Base-by-base conservation (phyloP, 768 basidiomycete genomes). In the Lentinula detonsa region DNA sequence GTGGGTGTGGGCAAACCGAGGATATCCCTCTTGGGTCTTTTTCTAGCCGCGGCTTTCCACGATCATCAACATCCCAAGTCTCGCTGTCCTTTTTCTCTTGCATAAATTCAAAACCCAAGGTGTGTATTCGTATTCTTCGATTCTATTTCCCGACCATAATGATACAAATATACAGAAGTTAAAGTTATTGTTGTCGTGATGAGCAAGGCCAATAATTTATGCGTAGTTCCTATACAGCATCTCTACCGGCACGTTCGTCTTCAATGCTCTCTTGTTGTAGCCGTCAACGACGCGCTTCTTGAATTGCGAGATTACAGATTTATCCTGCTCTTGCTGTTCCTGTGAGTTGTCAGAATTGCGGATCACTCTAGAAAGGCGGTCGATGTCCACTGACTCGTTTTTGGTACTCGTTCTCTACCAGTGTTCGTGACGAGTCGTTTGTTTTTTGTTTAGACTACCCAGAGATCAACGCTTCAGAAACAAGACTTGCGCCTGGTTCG, bases 281-380 rank as follows among this genome's bases (percentile, higher is more conserved):
- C 53, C 53, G 21, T 54, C 53, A n/a, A 54, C 53, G n/a, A 54
- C 35, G 23, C 53, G 53, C 53, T 54, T 54, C 11, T 34, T 34
- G 37, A 54, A 37, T 39, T n/a, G 53, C 37, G 53, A 37, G n/a
- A 54, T 21, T 13, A 16, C 8, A 4, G 53, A 54, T n/a, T 28
- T 9, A 6, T 54, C 35, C 21, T 39, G 34, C n/a, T 18, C 18
- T 21, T 54, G 34, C 21, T 54, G 33, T 5, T 54, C 34, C 8
- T 54, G n/a, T 18, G 18, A 18, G 53, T 35, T n/a, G 31, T 52
- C 48, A 52, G 13, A 43, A 15, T 43, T 21, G 15, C 13, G 16
- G 6, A 54, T 54, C 31, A 18, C 4, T 9, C 31, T 28, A 4
- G 7, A 34, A 52, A 21, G 11, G 5, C 8, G 34, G 11, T 39